phyloP scores from a whole-genome alignment of 78 protist species.

The Dictyostelium firmibasis region DNA sequence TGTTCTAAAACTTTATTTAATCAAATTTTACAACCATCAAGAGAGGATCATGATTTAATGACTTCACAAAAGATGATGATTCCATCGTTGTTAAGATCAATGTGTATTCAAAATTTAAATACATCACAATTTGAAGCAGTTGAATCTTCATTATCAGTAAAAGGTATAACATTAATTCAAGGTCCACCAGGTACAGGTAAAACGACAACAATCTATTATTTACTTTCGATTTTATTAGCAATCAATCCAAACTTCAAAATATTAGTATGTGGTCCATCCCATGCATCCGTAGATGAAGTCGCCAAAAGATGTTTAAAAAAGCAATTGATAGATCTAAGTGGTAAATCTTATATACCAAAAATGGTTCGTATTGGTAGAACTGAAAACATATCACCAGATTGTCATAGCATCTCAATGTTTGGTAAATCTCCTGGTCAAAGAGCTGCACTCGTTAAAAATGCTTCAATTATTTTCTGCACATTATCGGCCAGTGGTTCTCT shows the following conservation, averaged over 20 bases:
- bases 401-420: conserved; percentile 20
- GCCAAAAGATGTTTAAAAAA: conserved; percentile 58
- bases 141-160: neutral
- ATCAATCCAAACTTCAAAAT: neutral
- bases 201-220: conserved; percentile 5
- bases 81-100: conserved; percentile 6
- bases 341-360: conserved; percentile 16
- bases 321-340: neutral
- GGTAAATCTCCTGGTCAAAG: neutral
- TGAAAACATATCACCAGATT: conserved; percentile 8
- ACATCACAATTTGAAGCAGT: conserved; percentile 35
- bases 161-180: conserved; percentile 31
- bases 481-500: conserved; percentile 62
- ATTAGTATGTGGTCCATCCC: conserved; percentile 89
- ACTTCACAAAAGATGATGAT: neutral
- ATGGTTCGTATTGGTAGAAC: conserved; percentile 64
- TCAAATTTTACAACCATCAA: neutral
- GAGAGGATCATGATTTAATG: neutral
- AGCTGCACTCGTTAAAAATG: neutral
- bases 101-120: neutral
- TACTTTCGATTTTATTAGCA: neutral
- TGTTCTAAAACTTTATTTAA: neutral
- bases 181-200: conserved; percentile 80
- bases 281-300: conserved; percentile 92
- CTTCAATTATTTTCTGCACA: conserved; percentile 55